Conservation (phyloP, 2,329 filamentous ascomycete genomes). For the Colletotrichum horii region DNA sequence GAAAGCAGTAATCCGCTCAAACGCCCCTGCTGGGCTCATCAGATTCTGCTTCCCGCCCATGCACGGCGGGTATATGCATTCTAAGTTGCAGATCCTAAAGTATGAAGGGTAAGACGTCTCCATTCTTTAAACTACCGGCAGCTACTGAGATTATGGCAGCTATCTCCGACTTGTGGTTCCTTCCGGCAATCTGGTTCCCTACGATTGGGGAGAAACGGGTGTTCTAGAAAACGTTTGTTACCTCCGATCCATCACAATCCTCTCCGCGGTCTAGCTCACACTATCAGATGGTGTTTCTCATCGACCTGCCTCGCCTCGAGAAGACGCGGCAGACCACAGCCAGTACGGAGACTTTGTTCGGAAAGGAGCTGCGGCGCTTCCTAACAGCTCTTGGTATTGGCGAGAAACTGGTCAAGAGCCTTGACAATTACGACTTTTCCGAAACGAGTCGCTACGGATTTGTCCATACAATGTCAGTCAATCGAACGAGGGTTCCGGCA, state of each 20-base stretch:
- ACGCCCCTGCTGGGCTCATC: slow-evolving; percentile 58
- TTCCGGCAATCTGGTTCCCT: slow-evolving; percentile 82
- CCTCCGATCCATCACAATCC: background rate
- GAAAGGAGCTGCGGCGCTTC: slow-evolving; percentile 74
- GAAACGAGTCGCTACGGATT: slow-evolving; percentile 76
- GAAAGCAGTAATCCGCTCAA: slow-evolving; percentile 54
- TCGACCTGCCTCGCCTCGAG: slow-evolving; percentile 78
- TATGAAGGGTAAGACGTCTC: slow-evolving; percentile 34
- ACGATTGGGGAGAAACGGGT: slow-evolving; percentile 89
- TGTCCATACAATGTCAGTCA: slow-evolving; percentile 79
- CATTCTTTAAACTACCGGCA: background rate
- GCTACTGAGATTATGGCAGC: background rate
- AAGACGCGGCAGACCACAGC: slow-evolving; percentile 36
- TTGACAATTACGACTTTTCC: slow-evolving; percentile 82
- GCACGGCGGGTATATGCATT: slow-evolving; percentile 85
- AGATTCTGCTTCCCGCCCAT: slow-evolving; percentile 84
- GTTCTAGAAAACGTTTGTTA: slow-evolving; percentile 79
- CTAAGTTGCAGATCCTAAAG: slow-evolving; percentile 91
- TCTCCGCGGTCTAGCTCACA: slow-evolving; percentile 19
- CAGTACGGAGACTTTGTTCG: slow-evolving; percentile 56
- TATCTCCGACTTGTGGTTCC: slow-evolving; percentile 84
- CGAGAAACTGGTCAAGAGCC: slow-evolving; percentile 67
- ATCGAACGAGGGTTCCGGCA: background rate
- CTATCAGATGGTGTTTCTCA: slow-evolving; percentile 78
- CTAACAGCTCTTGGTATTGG: slow-evolving; percentile 70